These are phyloP conservation scores for Aphanoascus verrucosus DNA, from an alignment of 2,329 filamentous ascomycete genomes.

Conservation along the genomic window DNA sequence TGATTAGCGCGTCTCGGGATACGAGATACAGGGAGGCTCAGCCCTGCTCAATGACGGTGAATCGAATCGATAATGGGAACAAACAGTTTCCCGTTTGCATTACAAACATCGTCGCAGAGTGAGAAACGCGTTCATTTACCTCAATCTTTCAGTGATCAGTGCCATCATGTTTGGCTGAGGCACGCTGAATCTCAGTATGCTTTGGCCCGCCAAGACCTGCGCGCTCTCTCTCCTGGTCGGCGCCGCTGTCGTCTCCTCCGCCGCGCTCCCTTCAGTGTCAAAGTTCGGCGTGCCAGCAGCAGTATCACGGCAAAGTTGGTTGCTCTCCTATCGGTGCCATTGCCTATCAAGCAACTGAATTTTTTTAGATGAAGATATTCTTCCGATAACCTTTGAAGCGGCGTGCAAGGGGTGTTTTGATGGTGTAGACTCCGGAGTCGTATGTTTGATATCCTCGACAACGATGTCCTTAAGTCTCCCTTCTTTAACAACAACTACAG, in stretches of 20 bases:
- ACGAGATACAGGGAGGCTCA: conserved; percentile 1
- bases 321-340: neutral
- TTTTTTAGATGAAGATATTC: conserved; percentile 17
- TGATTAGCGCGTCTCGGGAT: neutral
- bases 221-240: conserved; percentile 5
- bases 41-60: neutral
- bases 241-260: conserved; percentile 6
- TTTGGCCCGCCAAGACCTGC: conserved; percentile 14
- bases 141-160: neutral
- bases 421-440: conserved; percentile 12
- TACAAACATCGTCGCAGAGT: neutral
- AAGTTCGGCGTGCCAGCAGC: neutral
- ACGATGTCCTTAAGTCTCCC: neutral
- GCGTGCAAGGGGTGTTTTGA: conserved; percentile 19
- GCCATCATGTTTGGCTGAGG: conserved; percentile 12
- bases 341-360: neutral
- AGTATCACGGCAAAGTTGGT: conserved; percentile 12
- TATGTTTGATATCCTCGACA: conserved; percentile 10
- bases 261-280: conserved; percentile 2
- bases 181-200: conserved; percentile 11
- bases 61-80: neutral
- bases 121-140: neutral
- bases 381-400: conserved; percentile 19
- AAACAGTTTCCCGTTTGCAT: neutral
- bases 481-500: conserved; percentile 16